Base-by-base conservation (phyloP, 164 flowering plant genomes). In the Hamamelis virginiana region DNA sequence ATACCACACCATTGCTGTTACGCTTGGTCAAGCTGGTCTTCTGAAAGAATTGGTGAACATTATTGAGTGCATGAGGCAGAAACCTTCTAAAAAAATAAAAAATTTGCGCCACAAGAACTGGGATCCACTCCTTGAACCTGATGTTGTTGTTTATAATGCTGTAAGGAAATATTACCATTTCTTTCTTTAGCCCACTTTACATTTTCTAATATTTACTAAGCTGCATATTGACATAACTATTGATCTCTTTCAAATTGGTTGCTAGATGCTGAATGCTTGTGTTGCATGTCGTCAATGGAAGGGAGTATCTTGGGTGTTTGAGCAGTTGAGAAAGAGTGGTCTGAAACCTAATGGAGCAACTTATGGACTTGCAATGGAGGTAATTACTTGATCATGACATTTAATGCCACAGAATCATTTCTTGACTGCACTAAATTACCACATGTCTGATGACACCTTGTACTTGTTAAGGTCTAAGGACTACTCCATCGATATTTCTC, bases 301-400 rank as follows among this genome's bases (percentile, higher is more conserved):
- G 78, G 97, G 90, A 48, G 99, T 91, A 15, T 82, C 83, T 33
- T 96, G 99, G 99, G 97, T 96, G 57, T 86, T 96, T 76, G 73
- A 82, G 60, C 89, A 93, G 81, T 74, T 96, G 82, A 86, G 91
- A 78, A 86, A 77, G 77, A 70, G 71, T 75, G 86, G 92, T 45
- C 76, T 91, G 67, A 86, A 76, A 75, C 95, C 98, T 67, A 86
- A 86, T 79, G 91, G 86, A 72, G 92, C 98, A 72, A 89, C 94
- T 41, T 93, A 90, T 82, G 99, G 97, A 74, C 95, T 96, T 50
- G 96, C 98, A 64, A 93, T 96, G 99, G 99, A 96, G 97, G 99
- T 95, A 84, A 61, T 51, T 45, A 22, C 52, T 52, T 23, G 50
- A 68, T 67, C 47, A 65, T 61, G 27, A 46, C 50, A 62, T 59